phyloP scores from a whole-genome alignment of 129 eudicot species.

The Artemisia tridentata region DNA sequence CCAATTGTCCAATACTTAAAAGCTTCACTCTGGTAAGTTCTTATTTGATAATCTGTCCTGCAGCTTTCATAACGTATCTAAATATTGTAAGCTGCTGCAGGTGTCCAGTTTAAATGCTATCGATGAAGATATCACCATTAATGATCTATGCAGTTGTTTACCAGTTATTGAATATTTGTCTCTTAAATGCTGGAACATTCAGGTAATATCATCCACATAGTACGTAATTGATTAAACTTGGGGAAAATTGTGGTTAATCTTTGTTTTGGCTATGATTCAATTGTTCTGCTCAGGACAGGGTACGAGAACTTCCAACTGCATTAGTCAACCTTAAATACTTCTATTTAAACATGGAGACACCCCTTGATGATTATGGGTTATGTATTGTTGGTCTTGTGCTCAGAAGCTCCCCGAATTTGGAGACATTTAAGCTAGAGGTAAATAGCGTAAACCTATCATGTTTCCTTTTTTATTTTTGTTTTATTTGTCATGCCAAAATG shows the following conservation, averaged over 20 bases:
- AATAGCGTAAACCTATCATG: background rate
- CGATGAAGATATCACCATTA: background rate
- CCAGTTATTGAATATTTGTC: constrained; percentile 5
- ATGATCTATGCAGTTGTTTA: constrained; percentile 21
- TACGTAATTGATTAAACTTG: background rate
- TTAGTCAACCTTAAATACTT: constrained; percentile 19
- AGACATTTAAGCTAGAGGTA: constrained; percentile 19
- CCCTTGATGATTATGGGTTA: background rate
- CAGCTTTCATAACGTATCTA: background rate
- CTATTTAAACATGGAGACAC: background rate
- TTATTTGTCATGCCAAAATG: background rate
- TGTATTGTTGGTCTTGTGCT: background rate
- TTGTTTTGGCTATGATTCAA: constrained; percentile 6
- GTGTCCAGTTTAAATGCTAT: background rate
- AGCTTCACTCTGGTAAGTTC: constrained; percentile 1
- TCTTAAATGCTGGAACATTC: background rate
- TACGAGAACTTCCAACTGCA: constrained; percentile 11
- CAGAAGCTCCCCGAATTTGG: constrained; percentile 15
- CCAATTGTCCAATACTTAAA: constrained; percentile 5
- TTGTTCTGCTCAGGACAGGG: background rate
- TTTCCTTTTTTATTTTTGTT: background rate
- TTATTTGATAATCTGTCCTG: background rate
- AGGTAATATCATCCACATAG: constrained; percentile 4
- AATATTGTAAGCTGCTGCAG: constrained; percentile 2
- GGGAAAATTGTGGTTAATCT: background rate